Percentiles rank a stretch among this genome's conserved stretches.
Evolutionary conservation across 129 eudicot genomes (phyloP).

Genomic region (Lactuca sativa): DNA sequence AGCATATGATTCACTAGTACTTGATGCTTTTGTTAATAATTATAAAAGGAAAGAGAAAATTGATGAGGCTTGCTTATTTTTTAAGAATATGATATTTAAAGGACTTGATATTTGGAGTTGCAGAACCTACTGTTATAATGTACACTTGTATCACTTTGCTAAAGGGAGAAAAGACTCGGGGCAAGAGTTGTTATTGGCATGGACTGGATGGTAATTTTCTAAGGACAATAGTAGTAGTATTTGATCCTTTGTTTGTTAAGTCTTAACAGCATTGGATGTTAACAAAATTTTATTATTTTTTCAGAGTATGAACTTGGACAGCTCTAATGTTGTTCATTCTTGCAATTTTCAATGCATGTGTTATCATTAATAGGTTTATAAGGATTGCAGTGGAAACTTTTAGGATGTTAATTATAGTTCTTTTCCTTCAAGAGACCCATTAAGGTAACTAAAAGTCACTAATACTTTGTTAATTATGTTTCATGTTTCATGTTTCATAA

Average conservation of each 20-base stretch:
- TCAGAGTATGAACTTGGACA: slow-evolving; percentile 69
- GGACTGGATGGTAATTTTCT: slow-evolving; percentile 60
- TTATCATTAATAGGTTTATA: slow-evolving; percentile 51
- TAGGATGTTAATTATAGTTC: slow-evolving; percentile 60
- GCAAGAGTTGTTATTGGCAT: slow-evolving; percentile 52
- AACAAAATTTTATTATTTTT: background rate
- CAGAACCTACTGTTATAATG: slow-evolving; percentile 71
- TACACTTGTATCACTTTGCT: slow-evolving; percentile 57
- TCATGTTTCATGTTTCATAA: background rate
- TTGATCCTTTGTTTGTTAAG: background rate
- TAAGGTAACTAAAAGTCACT: slow-evolving; percentile 36
- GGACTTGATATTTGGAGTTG: slow-evolving; percentile 55
- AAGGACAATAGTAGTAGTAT: background rate
- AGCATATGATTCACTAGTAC: too few relatives aligned
- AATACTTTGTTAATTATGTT: background rate
- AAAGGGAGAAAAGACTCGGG: slow-evolving; percentile 41
- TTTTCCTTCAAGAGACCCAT: slow-evolving; percentile 45
- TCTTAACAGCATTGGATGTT: background rate
- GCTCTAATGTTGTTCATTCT: slow-evolving; percentile 53
- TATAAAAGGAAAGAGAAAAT: too few relatives aligned
- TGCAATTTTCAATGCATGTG: slow-evolving; percentile 51
- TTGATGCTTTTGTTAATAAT: too few relatives aligned
- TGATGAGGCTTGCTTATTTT: too few relatives aligned
- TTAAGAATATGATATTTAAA: too few relatives aligned
- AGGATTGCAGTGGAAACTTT: slow-evolving; percentile 62